phyloP scores from a whole-genome alignment of 306 rosid genomes.

The Arachis stenosperma region DNA sequence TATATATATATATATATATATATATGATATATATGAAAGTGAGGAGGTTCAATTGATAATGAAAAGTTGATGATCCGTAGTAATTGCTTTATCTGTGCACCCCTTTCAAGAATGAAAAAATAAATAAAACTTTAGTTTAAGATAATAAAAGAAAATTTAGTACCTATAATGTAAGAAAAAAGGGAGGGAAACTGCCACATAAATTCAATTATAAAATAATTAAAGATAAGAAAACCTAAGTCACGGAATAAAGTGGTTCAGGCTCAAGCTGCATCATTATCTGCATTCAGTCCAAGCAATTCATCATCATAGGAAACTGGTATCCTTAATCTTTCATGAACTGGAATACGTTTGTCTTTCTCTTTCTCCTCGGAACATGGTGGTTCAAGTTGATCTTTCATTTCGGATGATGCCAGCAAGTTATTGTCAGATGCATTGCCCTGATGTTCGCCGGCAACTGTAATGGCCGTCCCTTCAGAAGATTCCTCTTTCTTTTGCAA shows the following conservation, averaged over 20 bases:
- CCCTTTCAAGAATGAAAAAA: constrained; percentile 19
- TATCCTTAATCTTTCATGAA: constrained; percentile 63
- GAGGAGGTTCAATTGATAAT: no score
- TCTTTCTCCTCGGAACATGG: constrained; percentile 43
- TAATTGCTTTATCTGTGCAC: constrained; percentile 16
- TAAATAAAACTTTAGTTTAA: not conserved
- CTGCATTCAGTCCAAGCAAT: constrained; percentile 46
- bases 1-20: no score
- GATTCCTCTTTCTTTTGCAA: constrained; percentile 45
- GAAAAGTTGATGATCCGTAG: no score
- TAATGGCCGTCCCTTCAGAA: constrained; percentile 35
- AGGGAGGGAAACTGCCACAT: not conserved
- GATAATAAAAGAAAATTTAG: not conserved
- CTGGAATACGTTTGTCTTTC: constrained; percentile 35
- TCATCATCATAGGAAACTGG: constrained; percentile 74
- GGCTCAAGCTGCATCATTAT: constrained; percentile 40
- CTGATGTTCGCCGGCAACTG: constrained; percentile 7
- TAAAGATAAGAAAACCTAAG: not conserved
- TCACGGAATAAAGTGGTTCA: constrained; percentile 3
- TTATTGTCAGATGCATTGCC: constrained; percentile 30
- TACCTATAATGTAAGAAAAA: constrained; percentile 1
- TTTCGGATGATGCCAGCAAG: constrained; percentile 1
- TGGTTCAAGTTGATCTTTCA: constrained; percentile 47
- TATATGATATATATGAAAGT: no score
- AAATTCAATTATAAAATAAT: not conserved